These are phyloP conservation scores for Pulveroboletus sp. DNA, from an alignment of 768 basidiomycete species.

Conservation along the genomic window DNA sequence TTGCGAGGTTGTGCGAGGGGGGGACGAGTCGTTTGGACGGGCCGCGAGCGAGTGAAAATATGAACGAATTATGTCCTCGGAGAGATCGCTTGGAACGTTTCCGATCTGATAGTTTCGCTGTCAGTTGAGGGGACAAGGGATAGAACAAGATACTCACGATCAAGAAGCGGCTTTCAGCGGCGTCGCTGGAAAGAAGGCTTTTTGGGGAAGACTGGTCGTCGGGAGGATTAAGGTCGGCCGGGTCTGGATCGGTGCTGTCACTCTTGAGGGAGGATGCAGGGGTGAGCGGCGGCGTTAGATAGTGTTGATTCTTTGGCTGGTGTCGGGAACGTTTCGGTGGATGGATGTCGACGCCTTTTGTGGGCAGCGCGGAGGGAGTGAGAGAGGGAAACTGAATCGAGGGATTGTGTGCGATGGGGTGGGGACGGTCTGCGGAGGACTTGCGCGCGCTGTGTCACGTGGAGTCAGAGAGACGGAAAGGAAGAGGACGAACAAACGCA, in stretches of 20 bases:
- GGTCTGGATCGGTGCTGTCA: slow-evolving; percentile 35
- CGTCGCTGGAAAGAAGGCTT: slow-evolving; percentile 10
- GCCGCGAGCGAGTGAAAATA: slow-evolving; percentile 30
- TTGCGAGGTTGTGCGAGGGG: slow-evolving; percentile 7
- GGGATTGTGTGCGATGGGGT: slow-evolving; percentile 17
- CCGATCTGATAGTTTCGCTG: slow-evolving; percentile 32
- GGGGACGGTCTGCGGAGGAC: slow-evolving; percentile 20
- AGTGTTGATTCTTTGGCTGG: slow-evolving; percentile 29
- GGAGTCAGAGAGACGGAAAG: slow-evolving; percentile 7
- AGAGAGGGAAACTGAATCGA: slow-evolving; percentile 18
- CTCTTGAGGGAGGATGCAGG: slow-evolving; percentile 56
- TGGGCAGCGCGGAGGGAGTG: slow-evolving; percentile 8
- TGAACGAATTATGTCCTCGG: slow-evolving; percentile 29
- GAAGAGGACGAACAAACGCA: slow-evolving; percentile 24
- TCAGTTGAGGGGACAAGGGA: slow-evolving; percentile 7
- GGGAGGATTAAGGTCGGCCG: slow-evolving; percentile 24
- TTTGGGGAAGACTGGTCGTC: slow-evolving; percentile 9
- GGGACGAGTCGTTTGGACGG: slow-evolving; percentile 8
- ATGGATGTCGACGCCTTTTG: slow-evolving; percentile 19
- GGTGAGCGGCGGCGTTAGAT: slow-evolving; percentile 69
- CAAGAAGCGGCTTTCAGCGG: slow-evolving; percentile 31
- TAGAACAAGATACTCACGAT: slow-evolving; percentile 18
- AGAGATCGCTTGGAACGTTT: slow-evolving; percentile 35
- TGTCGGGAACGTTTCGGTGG: slow-evolving; percentile 17
- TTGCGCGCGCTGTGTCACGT: slow-evolving; percentile 26